These are phyloP conservation scores for Gossypium herbaceum DNA, from an alignment of 345 rosid genomes.

Conservation along the genomic window DNA sequence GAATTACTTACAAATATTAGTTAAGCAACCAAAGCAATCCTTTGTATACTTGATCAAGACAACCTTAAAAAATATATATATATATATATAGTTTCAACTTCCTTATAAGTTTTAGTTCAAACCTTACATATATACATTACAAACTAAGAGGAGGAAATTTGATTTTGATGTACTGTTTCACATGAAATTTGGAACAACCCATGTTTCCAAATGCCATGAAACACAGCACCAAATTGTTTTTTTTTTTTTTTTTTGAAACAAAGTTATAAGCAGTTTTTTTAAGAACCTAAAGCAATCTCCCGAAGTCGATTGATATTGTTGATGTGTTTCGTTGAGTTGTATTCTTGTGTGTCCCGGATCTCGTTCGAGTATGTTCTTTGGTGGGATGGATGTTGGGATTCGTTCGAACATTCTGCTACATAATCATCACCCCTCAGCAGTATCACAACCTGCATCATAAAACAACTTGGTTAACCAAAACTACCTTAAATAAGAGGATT, in stretches of 20 bases:
- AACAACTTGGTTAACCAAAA: background rate
- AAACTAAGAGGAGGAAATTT: background rate
- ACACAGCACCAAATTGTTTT: slow-evolving; percentile 4
- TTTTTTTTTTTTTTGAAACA: background rate
- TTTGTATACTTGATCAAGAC: slow-evolving; percentile 1
- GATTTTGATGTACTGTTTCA: slow-evolving; percentile 17
- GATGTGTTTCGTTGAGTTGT: slow-evolving; percentile 66
- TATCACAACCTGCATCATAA: slow-evolving; percentile 55
- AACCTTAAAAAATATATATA: background rate
- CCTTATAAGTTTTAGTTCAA: slow-evolving; percentile 13
- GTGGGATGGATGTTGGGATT: slow-evolving; percentile 25
- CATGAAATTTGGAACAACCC: slow-evolving; percentile 24
- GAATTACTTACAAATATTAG: background rate
- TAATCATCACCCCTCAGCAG: slow-evolving; percentile 59
- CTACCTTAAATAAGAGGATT: background rate
- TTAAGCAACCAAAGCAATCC: background rate
- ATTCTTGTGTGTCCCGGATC: slow-evolving; percentile 56
- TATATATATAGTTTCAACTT: background rate
- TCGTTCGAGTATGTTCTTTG: slow-evolving; percentile 77
- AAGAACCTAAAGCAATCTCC: slow-evolving; percentile 61
- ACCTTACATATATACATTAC: slow-evolving; percentile 12
- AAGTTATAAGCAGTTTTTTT: slow-evolving; percentile 16
- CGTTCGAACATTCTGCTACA: slow-evolving; percentile 25
- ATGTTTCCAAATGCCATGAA: slow-evolving; percentile 23
- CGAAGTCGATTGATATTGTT: slow-evolving; percentile 46